Percentiles rank a stretch among this genome's conserved stretches.
Evolutionary conservation across 2,329 filamentous ascomycete species (phyloP).

Genomic region (Trichoderma pleuroti): DNA sequence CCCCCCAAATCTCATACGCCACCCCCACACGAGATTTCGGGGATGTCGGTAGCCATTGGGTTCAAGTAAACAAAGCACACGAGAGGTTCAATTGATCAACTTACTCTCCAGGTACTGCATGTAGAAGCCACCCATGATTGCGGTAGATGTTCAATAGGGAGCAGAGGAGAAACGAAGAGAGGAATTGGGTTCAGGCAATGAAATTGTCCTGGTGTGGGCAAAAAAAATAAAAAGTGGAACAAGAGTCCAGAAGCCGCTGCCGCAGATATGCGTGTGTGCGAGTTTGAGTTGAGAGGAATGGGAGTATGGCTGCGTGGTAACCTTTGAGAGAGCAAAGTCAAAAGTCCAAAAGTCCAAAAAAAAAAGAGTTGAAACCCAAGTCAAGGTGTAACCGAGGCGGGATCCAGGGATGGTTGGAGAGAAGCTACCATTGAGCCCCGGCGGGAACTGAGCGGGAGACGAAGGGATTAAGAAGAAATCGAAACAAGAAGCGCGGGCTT

Average conservation of each 20-base stretch:
- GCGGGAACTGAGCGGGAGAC: conserved; percentile 37
- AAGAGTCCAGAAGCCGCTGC: conserved; percentile 9
- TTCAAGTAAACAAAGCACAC: conserved; percentile 16
- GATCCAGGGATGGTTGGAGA: conserved; percentile 19
- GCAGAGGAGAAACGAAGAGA: not conserved
- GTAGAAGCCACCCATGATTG: conserved; percentile 61
- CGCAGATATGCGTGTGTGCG: conserved; percentile 10
- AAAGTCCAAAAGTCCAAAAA: no score
- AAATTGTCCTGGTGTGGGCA: conserved; percentile 13
- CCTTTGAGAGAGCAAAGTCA: not conserved
- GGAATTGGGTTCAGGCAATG: conserved; percentile 5
- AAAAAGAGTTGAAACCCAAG: not conserved
- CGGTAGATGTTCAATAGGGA: conserved; percentile 17
- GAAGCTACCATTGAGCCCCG: conserved; percentile 56
- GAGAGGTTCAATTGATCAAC: conserved; percentile 37
- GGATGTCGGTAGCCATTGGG: conserved; percentile 22
- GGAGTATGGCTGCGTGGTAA: conserved; percentile 11
- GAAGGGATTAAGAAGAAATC: conserved; percentile 20
- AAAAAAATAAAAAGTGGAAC: conserved; percentile 26
- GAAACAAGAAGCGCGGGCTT: conserved; percentile 9
- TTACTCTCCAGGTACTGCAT: conserved; percentile 74
- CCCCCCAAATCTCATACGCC: conserved; percentile 16
- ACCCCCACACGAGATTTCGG: conserved; percentile 21
- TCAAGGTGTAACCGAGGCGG: not conserved
- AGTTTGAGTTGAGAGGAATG: conserved; percentile 7